These are phyloP conservation scores for Penicillium fimorum DNA, from an alignment of 495 filamentous ascomycete species.

Conservation along the genomic window DNA sequence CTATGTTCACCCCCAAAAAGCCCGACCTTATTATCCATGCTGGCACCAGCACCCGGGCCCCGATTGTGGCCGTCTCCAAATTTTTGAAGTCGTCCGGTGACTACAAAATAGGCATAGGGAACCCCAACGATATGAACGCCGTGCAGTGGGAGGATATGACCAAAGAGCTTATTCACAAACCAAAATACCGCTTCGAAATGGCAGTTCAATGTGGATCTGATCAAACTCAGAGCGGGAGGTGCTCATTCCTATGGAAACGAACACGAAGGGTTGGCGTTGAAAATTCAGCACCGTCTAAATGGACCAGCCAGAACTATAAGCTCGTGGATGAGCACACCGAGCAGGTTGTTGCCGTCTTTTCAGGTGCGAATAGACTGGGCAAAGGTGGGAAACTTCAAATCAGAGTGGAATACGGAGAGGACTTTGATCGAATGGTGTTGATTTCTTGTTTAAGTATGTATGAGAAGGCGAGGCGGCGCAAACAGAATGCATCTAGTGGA, in stretches of 20 bases:
- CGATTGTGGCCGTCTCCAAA: conserved; percentile 25
- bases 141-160: conserved; percentile 29
- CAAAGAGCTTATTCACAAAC: conserved; percentile 8
- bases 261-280: conserved; percentile 22
- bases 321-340: conserved; percentile 20
- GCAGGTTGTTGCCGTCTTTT: conserved; percentile 24
- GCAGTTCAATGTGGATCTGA: conserved; percentile 1
- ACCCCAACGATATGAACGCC: conserved; percentile 15
- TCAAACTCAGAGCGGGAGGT: conserved; percentile 4
- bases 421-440: conserved; percentile 28
- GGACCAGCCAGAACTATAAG: conserved; percentile 23
- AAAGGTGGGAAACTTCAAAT: conserved; percentile 27
- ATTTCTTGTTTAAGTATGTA: conserved; percentile 23
- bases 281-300: conserved; percentile 4
- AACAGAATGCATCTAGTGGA: conserved; percentile 13
- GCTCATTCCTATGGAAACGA: conserved; percentile 26
- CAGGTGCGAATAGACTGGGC: conserved; percentile 6
- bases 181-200: conserved; percentile 24
- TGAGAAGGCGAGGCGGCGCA: conserved; percentile 21
- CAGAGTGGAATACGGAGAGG: conserved; percentile 22
- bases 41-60: conserved; percentile 14
- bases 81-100: conserved; percentile 19
- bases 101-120: conserved; percentile 23
- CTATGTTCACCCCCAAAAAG: conserved; percentile 19
- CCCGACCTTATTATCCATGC: conserved; percentile 23